A percentile compares a stretch with the other conserved stretches of the same genome.
Evolutionary conservation across 495 filamentous ascomycete species (phyloP).

Genomic region (Hapsidospora chrysogenum): DNA sequence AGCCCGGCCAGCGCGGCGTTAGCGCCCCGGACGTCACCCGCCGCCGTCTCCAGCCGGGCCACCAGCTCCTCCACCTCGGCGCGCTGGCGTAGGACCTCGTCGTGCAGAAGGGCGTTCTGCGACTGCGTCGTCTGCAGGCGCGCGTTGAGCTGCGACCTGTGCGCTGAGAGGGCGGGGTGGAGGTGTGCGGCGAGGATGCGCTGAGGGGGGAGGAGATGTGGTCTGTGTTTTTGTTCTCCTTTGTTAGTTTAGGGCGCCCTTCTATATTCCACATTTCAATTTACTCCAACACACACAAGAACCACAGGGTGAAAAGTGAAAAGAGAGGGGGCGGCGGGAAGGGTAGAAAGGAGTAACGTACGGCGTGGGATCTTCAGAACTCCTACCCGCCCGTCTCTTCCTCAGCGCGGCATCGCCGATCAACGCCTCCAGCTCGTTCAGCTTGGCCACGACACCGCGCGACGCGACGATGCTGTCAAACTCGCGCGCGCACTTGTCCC

Average conservation of each 20-base stretch:
- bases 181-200: constrained; percentile 55
- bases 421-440: constrained; percentile 73
- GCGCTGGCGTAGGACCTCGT: constrained; percentile 47
- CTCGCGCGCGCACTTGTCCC: constrained; percentile 44
- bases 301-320: background rate
- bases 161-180: constrained; percentile 43
- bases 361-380: constrained; percentile 13
- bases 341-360: constrained; percentile 16
- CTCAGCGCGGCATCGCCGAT: constrained; percentile 45
- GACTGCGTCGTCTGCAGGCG: constrained; percentile 42
- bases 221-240: constrained; percentile 23
- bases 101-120: constrained; percentile 46
- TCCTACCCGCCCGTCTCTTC: constrained; percentile 22
- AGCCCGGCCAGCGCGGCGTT: constrained; percentile 27
- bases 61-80: constrained; percentile 57
- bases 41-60: constrained; percentile 42
- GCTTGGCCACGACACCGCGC: constrained; percentile 48
- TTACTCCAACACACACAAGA: background rate
- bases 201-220: constrained; percentile 58
- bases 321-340: background rate
- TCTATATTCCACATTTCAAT: too few relatives aligned
- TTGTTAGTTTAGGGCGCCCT: background rate
- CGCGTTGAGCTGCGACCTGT: constrained; percentile 42
- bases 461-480: constrained; percentile 63
- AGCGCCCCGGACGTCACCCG: constrained; percentile 54